Evolutionary conservation across 2,329 filamentous ascomycete genomes (phyloP).

Genomic region (Trichoderma citrinoviride): DNA sequence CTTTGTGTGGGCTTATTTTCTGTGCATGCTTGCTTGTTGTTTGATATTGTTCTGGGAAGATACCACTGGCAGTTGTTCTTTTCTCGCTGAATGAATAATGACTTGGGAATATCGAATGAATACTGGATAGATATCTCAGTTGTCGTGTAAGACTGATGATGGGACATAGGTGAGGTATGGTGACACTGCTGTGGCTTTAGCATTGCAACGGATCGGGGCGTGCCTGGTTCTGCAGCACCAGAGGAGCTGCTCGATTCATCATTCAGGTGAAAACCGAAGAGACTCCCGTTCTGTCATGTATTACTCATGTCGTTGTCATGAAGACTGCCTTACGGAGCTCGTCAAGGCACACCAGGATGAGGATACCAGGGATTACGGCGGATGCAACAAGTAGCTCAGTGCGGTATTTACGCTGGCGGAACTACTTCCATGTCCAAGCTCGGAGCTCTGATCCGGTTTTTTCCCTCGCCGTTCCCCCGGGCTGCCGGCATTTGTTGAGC

Average conservation of each 20-base stretch:
- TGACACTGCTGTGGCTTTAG: too few relatives aligned
- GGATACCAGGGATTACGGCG: too few relatives aligned
- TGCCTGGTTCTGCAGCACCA: too few relatives aligned
- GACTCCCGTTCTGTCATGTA: not conserved
- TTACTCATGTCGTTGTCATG: too few relatives aligned
- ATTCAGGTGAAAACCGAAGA: too few relatives aligned
- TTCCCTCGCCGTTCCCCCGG: slow-evolving; percentile 1
- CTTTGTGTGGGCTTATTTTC: slow-evolving; percentile 5
- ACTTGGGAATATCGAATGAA: not conserved
- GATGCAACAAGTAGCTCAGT: slow-evolving; percentile 3
- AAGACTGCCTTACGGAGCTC: not conserved
- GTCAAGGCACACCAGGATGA: not conserved
- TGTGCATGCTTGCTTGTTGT: not conserved
- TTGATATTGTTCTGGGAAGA: slow-evolving; percentile 3
- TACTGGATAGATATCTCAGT: too few relatives aligned
- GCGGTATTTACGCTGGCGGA: not conserved
- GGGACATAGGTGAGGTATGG: too few relatives aligned
- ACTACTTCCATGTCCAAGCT: too few relatives aligned
- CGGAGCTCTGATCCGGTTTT: not conserved
- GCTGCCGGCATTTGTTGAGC: not conserved
- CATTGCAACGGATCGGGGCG: too few relatives aligned
- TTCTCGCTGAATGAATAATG: not conserved
- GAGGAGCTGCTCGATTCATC: not conserved
- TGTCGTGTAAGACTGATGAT: too few relatives aligned
- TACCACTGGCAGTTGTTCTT: slow-evolving; percentile 15